Percentiles rank a stretch among this genome's conserved stretches.
phyloP scores from a whole-genome alignment of 2,329 filamentous ascomycete species.

The Pyrenophora teres region DNA sequence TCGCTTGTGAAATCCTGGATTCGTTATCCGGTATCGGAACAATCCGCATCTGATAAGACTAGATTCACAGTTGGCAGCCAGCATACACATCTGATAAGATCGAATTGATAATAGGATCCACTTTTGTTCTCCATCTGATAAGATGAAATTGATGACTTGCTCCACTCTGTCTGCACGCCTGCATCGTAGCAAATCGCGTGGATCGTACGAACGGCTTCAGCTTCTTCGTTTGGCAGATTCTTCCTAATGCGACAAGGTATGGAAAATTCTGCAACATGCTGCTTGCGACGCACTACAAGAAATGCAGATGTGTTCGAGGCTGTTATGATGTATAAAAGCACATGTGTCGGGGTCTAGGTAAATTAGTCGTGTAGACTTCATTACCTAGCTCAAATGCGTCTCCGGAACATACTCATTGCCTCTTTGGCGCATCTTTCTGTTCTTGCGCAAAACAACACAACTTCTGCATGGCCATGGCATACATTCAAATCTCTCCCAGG shows the following conservation, averaged over 20 bases:
- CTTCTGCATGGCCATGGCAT: slow-evolving; percentile 12
- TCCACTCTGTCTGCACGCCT: not conserved
- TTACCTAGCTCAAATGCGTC: not conserved
- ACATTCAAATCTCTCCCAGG: slow-evolving; percentile 12
- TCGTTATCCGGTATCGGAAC: no score
- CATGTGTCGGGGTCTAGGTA: not conserved
- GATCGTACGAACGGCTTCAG: not conserved
- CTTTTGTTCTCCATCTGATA: not conserved
- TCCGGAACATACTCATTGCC: not conserved
- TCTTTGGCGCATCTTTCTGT: not conserved
- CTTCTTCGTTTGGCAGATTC: not conserved
- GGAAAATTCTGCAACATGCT: not conserved
- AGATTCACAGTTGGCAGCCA: no score
- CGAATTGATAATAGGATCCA: no score
- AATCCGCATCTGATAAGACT: no score
- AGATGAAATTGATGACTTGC: slow-evolving; percentile 1
- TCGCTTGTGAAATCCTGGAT: no score
- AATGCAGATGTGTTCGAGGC: not conserved
- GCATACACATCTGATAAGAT: no score
- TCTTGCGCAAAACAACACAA: not conserved
- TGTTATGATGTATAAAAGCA: not conserved
- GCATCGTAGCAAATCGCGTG: not conserved
- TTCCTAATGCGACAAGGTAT: slow-evolving; percentile 3
- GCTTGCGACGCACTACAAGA: not conserved
- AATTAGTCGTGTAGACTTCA: not conserved